These are phyloP conservation scores for Rhodosporidiobolus sp. DNA, from an alignment of 768 basidiomycete species.

Conservation along the genomic window DNA sequence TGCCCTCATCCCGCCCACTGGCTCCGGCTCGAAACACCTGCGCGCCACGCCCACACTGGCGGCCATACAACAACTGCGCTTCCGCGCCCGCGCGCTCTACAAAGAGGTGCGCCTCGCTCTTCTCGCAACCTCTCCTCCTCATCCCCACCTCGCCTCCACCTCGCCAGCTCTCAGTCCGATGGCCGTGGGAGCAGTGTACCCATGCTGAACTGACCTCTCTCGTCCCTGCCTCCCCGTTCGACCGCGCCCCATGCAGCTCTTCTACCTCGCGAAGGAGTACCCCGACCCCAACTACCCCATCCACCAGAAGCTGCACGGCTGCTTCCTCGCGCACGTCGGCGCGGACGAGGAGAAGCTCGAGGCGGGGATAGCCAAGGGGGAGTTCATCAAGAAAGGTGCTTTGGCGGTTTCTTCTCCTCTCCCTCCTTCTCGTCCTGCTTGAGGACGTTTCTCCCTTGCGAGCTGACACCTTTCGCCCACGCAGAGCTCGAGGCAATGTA, in stretches of 20 bases:
- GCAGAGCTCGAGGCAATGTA: constrained; percentile 38
- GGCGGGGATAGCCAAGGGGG: constrained; percentile 34
- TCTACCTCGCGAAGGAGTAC: constrained; percentile 33
- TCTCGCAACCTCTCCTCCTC: neutral
- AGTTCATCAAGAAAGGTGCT: constrained; percentile 38
- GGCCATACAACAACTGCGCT: constrained; percentile 15
- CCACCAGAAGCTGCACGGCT: constrained; percentile 28
- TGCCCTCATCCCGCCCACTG: too few relatives aligned
- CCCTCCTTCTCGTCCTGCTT: neutral
- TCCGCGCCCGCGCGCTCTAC: constrained; percentile 34
- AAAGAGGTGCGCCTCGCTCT: constrained; percentile 31
- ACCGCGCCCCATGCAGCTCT: constrained; percentile 8
- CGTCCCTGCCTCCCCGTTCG: neutral
- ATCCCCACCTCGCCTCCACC: neutral
- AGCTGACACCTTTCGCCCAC: neutral
- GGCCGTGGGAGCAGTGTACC: neutral
- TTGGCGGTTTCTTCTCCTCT: neutral
- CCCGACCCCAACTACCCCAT: constrained; percentile 36
- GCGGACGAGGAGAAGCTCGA: constrained; percentile 18
- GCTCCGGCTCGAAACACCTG: too few relatives aligned
- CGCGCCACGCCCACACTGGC: constrained; percentile 8
- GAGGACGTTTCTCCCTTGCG: neutral
- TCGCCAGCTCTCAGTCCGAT: too few relatives aligned
- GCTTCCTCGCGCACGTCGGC: constrained; percentile 36
- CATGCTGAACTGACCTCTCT: neutral